These are phyloP conservation scores for Cyclotella choctawhatcheeana DNA, from an alignment of 108 stramenopile species.

Conservation along the genomic window DNA sequence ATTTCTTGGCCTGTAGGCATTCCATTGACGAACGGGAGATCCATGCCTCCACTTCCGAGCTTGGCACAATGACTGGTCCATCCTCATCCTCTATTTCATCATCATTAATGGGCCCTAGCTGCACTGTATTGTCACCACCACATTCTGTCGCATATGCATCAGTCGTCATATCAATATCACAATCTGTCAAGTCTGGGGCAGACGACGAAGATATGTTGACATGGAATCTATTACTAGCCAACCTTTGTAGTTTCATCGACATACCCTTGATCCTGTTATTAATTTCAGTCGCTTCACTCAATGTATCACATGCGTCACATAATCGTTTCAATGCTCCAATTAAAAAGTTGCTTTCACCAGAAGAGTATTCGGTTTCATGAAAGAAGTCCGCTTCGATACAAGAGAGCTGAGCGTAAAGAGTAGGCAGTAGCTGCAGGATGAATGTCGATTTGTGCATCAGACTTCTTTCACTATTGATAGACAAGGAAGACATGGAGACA, in stretches of 20 bases:
- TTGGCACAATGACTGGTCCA: constrained; percentile 73
- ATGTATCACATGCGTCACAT: constrained; percentile 20
- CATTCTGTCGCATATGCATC: constrained; percentile 13
- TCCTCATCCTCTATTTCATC: constrained; percentile 68
- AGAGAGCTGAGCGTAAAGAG: constrained; percentile 59
- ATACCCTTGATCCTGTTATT: constrained; percentile 13
- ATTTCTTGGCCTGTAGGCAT: neutral
- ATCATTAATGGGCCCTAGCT: constrained; percentile 17
- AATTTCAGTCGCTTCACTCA: constrained; percentile 10
- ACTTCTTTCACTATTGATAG: neutral
- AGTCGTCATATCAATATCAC: constrained; percentile 32
- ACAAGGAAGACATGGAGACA: constrained; percentile 52
- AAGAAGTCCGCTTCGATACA: constrained; percentile 80
- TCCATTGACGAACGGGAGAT: constrained; percentile 48
- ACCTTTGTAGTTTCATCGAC: constrained; percentile 11
- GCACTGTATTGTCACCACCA: constrained; percentile 3
- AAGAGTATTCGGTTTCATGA: constrained; percentile 72
- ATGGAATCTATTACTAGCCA: constrained; percentile 31
- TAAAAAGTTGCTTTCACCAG: constrained; percentile 68
- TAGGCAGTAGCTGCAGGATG: constrained; percentile 47
- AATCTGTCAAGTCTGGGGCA: neutral
- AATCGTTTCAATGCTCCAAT: constrained; percentile 54
- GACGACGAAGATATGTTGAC: constrained; percentile 12
- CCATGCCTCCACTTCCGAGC: constrained; percentile 67
- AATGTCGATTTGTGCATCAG: constrained; percentile 32